These are phyloP conservation scores for Monosporascus sp. DNA, from an alignment of 2,329 filamentous ascomycete species.

Conservation along the genomic window DNA sequence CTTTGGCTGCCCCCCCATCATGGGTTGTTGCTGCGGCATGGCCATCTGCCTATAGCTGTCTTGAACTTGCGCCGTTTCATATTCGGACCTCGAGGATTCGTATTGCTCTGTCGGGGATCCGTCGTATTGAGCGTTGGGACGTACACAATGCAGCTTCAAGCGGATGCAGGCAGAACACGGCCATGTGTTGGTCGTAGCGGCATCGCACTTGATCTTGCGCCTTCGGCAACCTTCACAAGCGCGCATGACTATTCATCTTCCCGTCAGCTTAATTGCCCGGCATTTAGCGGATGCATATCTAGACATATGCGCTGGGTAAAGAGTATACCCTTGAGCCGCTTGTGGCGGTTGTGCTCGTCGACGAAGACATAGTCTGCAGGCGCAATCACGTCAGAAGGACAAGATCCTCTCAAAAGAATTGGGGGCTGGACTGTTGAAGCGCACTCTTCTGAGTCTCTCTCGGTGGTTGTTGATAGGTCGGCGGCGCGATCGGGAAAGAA, in stretches of 20 bases:
- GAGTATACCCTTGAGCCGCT: constrained; percentile 78
- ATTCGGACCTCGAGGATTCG: constrained; percentile 42
- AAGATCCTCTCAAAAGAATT: constrained; percentile 1
- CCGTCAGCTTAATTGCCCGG: constrained; percentile 13
- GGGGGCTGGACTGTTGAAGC: constrained; percentile 23
- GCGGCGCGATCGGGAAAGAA: constrained; percentile 69
- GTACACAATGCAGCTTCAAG: constrained; percentile 87
- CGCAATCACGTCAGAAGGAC: constrained; percentile 11
- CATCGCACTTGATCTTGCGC: constrained; percentile 97
- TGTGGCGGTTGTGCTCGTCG: constrained; percentile 97
- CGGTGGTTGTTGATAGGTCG: constrained; percentile 49
- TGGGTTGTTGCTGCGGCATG: constrained; percentile 37
- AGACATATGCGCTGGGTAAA: neutral
- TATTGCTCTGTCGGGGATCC: constrained; percentile 44
- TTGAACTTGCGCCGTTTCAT: constrained; percentile 35
- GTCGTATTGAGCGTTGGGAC: constrained; percentile 75
- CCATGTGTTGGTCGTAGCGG: constrained; percentile 95
- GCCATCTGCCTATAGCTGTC: constrained; percentile 48
- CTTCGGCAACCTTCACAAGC: constrained; percentile 92
- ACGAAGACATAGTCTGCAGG: constrained; percentile 92
- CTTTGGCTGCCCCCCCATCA: constrained; percentile 37
- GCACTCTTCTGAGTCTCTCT: constrained; percentile 81
- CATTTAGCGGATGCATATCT: constrained; percentile 1
- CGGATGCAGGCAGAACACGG: constrained; percentile 91
- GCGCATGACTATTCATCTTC: constrained; percentile 68